phyloP scores from a whole-genome alignment of 257 asterid species.

The Forsythia viridissima region DNA sequence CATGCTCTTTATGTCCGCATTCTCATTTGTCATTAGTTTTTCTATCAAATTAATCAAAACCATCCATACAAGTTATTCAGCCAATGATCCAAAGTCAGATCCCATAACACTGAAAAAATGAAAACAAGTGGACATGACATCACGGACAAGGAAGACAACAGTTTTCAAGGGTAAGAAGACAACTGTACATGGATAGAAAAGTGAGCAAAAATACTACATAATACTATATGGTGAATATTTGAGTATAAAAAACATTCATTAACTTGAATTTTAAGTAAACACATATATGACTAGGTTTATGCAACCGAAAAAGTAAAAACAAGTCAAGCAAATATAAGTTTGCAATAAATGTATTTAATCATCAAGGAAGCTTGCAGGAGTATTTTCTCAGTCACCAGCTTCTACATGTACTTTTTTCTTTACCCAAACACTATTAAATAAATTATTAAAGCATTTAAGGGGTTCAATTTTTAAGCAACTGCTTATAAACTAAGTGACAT shows the following conservation, averaged over 20 bases:
- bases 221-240: neutral
- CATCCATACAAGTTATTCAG: neutral
- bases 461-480: no score
- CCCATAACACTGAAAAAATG: neutral
- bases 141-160: no score
- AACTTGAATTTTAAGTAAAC: neutral
- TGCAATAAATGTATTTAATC: neutral
- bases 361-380: neutral
- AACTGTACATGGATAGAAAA: neutral
- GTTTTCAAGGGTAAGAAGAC: neutral
- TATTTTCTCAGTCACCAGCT: neutral
- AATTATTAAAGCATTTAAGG: no score
- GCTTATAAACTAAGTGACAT: no score
- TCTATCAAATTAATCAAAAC: neutral
- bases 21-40: neutral
- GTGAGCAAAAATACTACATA: neutral
- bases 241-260: neutral
- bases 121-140: neutral
- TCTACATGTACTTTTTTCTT: no score
- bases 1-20: neutral
- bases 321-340: neutral
- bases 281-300: neutral
- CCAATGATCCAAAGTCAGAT: neutral
- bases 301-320: neutral
- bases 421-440: no score